phyloP scores from a whole-genome alignment of 768 basidiomycete species.

The Pleurotus pulmonarius region DNA sequence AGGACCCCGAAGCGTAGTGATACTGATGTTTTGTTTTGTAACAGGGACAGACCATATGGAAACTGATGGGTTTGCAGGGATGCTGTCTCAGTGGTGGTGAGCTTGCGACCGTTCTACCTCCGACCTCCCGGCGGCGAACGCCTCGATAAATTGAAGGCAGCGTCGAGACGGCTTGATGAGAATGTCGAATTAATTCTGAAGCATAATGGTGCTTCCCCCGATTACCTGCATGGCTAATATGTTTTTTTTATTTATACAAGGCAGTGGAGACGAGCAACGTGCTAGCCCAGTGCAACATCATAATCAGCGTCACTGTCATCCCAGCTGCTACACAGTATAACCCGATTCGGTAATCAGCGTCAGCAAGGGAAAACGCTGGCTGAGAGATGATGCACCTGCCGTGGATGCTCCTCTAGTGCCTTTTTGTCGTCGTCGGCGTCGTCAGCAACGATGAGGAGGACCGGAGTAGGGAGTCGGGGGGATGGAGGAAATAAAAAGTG shows the following conservation, averaged over 20 bases:
- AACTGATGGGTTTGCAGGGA: not conserved
- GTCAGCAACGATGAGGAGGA: not conserved
- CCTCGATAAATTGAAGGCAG: not conserved
- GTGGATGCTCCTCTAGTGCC: not conserved
- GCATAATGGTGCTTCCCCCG: no score
- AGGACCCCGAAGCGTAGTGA: not conserved
- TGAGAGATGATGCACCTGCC: not conserved
- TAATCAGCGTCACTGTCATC: not conserved
- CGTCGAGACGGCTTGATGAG: not conserved
- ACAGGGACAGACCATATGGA: not conserved
- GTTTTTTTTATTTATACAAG: no score
- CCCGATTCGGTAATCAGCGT: not conserved
- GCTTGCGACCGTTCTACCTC: slow-evolving; percentile 3
- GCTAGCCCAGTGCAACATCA: not conserved
- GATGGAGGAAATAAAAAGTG: not conserved
- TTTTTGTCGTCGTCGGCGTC: not conserved
- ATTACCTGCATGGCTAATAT: no score
- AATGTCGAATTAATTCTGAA: no score
- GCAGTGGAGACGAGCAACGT: no score
- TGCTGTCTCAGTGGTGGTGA: not conserved
- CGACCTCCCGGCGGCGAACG: not conserved
- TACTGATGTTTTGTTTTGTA: not conserved
- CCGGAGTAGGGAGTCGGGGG: not conserved
- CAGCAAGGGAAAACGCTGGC: not conserved
- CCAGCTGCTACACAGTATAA: not conserved